phyloP scores from a whole-genome alignment of 2,329 filamentous ascomycete genomes.

The Arachnomyces sp. region DNA sequence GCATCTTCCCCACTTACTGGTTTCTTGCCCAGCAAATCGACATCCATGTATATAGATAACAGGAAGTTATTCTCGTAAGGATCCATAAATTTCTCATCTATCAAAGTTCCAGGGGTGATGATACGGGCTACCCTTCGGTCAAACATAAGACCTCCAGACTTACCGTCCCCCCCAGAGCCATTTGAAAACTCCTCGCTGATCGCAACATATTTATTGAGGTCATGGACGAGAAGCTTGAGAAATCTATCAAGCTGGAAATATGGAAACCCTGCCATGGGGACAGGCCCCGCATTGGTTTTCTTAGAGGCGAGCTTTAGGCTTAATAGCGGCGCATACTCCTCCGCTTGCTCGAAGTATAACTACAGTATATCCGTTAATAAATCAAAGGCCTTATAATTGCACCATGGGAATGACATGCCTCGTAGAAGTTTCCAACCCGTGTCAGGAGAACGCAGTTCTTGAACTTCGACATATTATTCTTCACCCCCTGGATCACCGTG shows the following conservation, averaged over 20 bases:
- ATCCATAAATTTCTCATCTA: conserved; percentile 96
- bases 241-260: conserved; percentile 88
- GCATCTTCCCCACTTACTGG: conserved; percentile 14
- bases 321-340: conserved; percentile 75
- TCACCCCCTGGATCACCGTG: conserved; percentile 78
- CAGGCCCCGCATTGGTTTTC: conserved; percentile 66
- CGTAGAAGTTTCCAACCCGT: conserved; percentile 90
- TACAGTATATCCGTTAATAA: conserved; percentile 16
- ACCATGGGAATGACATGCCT: conserved; percentile 38
- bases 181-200: conserved; percentile 89
- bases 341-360: conserved; percentile 92
- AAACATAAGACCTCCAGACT: conserved; percentile 70
- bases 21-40: conserved; percentile 4
- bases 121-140: conserved; percentile 78
- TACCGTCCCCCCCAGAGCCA: conserved; percentile 58
- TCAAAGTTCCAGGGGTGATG: conserved; percentile 87
- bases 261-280: conserved; percentile 92
- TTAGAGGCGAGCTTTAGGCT: conserved; percentile 80
- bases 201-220: conserved; percentile 82
- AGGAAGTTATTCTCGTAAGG: conserved; percentile 90
- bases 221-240: conserved; percentile 85
- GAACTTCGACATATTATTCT: conserved; percentile 83
- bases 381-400: background rate
- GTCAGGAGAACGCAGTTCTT: conserved; percentile 85
- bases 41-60: conserved; percentile 62